phyloP scores from a whole-genome alignment of 2,329 filamentous ascomycete species.

The Sporothrix curviconia region DNA sequence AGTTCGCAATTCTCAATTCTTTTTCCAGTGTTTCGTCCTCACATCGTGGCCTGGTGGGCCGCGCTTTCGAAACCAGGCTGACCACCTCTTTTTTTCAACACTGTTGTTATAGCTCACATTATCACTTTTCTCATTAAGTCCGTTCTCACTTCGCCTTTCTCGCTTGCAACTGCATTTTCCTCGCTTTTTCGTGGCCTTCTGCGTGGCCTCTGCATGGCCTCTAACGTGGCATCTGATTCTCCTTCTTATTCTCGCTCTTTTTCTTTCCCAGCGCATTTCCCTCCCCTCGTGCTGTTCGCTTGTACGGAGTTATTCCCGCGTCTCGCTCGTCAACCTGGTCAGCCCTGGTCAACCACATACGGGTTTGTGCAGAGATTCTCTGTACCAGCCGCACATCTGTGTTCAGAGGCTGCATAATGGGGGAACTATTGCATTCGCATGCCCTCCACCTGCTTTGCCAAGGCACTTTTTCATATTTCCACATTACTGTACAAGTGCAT shows the following conservation, averaged over 20 bases:
- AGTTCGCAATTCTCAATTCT: not conserved
- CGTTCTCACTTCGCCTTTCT: not conserved
- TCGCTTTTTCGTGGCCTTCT: no score
- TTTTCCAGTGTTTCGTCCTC: not conserved
- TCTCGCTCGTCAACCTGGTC: not conserved
- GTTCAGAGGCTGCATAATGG: slow-evolving; percentile 10
- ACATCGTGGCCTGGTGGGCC: not conserved
- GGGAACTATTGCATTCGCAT: slow-evolving; percentile 3
- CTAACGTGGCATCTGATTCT: no score
- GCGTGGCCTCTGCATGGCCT: no score
- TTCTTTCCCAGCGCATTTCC: not conserved
- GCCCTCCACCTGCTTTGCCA: not conserved
- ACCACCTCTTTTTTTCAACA: not conserved
- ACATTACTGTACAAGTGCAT: no score
- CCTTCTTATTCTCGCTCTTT: not conserved
- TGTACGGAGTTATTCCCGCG: not conserved
- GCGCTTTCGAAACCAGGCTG: no score
- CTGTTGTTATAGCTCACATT: not conserved
- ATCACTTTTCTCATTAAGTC: not conserved
- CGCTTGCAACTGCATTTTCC: no score
- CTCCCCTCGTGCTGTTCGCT: not conserved
- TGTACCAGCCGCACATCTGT: slow-evolving; percentile 5
- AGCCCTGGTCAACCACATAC: not conserved
- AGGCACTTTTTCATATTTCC: not conserved
- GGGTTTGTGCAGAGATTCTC: not conserved